phyloP scores from a whole-genome alignment of 306 rosid genomes.

The Quercus dentata region DNA sequence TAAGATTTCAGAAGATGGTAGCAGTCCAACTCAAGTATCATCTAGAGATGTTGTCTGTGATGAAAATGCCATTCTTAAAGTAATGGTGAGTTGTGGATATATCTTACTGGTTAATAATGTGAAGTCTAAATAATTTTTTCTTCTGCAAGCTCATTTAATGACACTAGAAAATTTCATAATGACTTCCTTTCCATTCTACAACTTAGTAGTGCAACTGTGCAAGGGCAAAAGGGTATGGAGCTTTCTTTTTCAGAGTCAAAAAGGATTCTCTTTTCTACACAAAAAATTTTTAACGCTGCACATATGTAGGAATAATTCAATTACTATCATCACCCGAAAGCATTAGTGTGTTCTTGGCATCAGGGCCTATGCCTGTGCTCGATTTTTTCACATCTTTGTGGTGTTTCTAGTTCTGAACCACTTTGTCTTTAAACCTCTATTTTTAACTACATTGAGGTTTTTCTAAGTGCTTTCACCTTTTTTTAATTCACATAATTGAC shows the following conservation, averaged over 20 bases:
- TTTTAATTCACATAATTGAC: not conserved
- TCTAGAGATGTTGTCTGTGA: constrained; percentile 68
- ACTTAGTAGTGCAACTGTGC: too few species aligned
- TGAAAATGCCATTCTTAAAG: constrained; percentile 90
- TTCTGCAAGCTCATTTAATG: not conserved
- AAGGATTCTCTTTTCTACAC: not conserved
- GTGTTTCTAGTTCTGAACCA: not conserved
- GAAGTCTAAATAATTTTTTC: not conserved
- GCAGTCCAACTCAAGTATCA: constrained; percentile 81
- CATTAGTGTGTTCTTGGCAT: not conserved
- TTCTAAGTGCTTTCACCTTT: not conserved
- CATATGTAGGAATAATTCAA: not conserved
- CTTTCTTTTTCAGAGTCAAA: not conserved
- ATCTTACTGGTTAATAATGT: not conserved
- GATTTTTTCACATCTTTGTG: not conserved
- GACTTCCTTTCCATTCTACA: not conserved
- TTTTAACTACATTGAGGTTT: not conserved
- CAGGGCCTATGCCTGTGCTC: not conserved
- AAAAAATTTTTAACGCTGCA: not conserved
- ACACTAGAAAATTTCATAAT: not conserved
- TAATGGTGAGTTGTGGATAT: constrained; percentile 67
- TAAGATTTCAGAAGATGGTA: constrained; percentile 79
- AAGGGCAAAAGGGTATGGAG: too few species aligned
- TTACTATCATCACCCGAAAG: not conserved
- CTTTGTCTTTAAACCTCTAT: not conserved